phyloP scores from a whole-genome alignment of 2,329 filamentous ascomycete species.

The Westerdykella ornata region DNA sequence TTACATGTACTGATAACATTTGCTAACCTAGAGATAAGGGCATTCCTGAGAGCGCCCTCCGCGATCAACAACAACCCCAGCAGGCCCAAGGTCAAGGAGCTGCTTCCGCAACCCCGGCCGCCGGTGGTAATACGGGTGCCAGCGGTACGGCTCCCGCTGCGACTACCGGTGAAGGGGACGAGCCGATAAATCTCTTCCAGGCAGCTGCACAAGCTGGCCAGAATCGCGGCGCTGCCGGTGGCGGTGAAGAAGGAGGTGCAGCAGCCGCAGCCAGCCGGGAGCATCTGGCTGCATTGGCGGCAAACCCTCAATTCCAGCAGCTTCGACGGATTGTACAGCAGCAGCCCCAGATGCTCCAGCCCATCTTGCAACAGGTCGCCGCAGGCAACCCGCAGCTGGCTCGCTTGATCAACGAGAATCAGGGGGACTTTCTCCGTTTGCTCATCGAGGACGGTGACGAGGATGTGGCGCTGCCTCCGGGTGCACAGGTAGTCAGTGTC shows the following conservation, averaged over 20 bases:
- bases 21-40: slow-evolving; percentile 52
- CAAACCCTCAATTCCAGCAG: slow-evolving; percentile 97
- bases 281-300: slow-evolving; percentile 87
- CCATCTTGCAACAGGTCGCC: slow-evolving; percentile 91
- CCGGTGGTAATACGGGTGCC: slow-evolving; percentile 42
- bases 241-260: slow-evolving; percentile 43
- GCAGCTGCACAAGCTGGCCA: slow-evolving; percentile 72
- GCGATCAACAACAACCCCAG: slow-evolving; percentile 51
- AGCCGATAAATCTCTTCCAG: slow-evolving; percentile 83
- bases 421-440: slow-evolving; percentile 85
- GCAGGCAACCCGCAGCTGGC: slow-evolving; percentile 92
- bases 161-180: slow-evolving; percentile 47
- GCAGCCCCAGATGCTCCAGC: slow-evolving; percentile 96
- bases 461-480: slow-evolving; percentile 77
- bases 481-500: slow-evolving; percentile 80
- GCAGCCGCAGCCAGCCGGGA: slow-evolving; percentile 49
- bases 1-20: slow-evolving; percentile 2
- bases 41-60: slow-evolving; percentile 77
- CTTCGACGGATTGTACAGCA: slow-evolving; percentile 95
- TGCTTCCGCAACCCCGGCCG: slow-evolving; percentile 38
- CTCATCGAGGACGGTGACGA: slow-evolving; percentile 82
- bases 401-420: slow-evolving; percentile 83
- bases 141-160: slow-evolving; percentile 22
- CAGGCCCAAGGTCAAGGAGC: slow-evolving; percentile 36
- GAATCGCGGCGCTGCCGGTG: slow-evolving; percentile 46